Evolutionary conservation across 768 basidiomycete genomes (phyloP).

Genomic region (Punctularia strigosozonata): DNA sequence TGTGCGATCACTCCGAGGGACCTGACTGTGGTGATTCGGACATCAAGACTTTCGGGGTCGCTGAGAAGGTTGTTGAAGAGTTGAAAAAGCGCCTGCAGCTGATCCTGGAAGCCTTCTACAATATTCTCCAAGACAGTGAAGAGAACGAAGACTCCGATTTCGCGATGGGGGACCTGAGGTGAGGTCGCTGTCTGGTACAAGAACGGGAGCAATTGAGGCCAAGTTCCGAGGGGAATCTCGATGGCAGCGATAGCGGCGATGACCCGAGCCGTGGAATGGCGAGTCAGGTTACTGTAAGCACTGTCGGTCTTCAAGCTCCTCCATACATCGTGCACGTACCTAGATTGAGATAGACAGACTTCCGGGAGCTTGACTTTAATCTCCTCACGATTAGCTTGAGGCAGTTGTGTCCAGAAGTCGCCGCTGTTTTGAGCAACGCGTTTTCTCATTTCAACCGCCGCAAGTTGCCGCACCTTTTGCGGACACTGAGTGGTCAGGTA

Average conservation of each 20-base stretch:
- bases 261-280: constrained; percentile 86
- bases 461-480: constrained; percentile 83
- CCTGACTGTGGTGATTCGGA: constrained; percentile 80
- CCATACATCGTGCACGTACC: constrained; percentile 33
- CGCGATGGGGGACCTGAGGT: constrained; percentile 60
- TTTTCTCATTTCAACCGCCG: constrained; percentile 94
- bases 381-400: constrained; percentile 56
- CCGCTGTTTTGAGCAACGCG: constrained; percentile 73
- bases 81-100: constrained; percentile 63
- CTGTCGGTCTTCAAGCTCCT: constrained; percentile 7
- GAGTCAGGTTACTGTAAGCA: constrained; percentile 64
- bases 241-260: constrained; percentile 86
- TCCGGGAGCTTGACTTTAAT: constrained; percentile 81
- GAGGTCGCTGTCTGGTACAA: constrained; percentile 71
- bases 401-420: constrained; percentile 67
- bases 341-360: constrained; percentile 63
- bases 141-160: constrained; percentile 84
- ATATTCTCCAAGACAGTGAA: constrained; percentile 88
- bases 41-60: constrained; percentile 83
- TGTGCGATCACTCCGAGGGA: constrained; percentile 79
- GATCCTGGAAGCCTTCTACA: constrained; percentile 78
- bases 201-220: constrained; percentile 85
- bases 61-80: constrained; percentile 60
- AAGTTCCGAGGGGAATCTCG: constrained; percentile 69
- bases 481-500: not conserved